These are phyloP conservation scores for Letharia lupina DNA, from an alignment of 495 filamentous ascomycete species.

Conservation along the genomic window DNA sequence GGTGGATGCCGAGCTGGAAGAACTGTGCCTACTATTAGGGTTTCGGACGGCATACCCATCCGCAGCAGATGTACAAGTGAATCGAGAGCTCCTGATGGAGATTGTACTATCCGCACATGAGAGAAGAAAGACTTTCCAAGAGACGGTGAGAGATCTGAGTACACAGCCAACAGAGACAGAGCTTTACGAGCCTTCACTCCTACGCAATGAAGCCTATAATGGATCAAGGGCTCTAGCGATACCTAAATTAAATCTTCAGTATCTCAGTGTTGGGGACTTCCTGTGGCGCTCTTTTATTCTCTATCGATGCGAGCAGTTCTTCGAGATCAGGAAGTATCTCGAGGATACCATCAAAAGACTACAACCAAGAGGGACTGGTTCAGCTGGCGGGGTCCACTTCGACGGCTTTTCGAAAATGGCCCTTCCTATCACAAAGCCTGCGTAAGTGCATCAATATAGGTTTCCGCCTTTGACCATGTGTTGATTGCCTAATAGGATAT, in stretches of 20 bases:
- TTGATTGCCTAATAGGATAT: conserved; percentile 40
- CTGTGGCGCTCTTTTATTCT: conserved; percentile 87
- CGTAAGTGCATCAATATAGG: conserved; percentile 33
- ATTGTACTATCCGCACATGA: conserved; percentile 70
- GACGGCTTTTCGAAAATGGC: conserved; percentile 89
- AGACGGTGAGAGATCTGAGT: conserved; percentile 58
- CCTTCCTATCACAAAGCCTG: conserved; percentile 74
- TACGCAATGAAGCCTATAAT: conserved; percentile 82
- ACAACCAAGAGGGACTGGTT: conserved; percentile 55
- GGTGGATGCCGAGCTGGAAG: conserved; percentile 60
- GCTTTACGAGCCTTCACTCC: conserved; percentile 77
- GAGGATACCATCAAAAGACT: conserved; percentile 73
- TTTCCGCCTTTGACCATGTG: conserved; percentile 3
- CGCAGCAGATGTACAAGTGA: conserved; percentile 49
- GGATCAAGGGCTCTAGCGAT: conserved; percentile 83
- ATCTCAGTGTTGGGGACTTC: conserved; percentile 91
- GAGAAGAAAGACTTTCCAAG: conserved; percentile 74
- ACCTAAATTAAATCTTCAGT: conserved; percentile 92
- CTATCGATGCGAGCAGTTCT: conserved; percentile 87
- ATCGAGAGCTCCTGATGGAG: conserved; percentile 66
- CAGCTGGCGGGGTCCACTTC: conserved; percentile 58
- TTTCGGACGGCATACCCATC: conserved; percentile 74
- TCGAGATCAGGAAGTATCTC: conserved; percentile 85
- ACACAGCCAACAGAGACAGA: conserved; percentile 73
- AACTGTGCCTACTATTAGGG: conserved; percentile 62